Base-by-base conservation (phyloP, 768 basidiomycete species). In the Bullera alba region DNA sequence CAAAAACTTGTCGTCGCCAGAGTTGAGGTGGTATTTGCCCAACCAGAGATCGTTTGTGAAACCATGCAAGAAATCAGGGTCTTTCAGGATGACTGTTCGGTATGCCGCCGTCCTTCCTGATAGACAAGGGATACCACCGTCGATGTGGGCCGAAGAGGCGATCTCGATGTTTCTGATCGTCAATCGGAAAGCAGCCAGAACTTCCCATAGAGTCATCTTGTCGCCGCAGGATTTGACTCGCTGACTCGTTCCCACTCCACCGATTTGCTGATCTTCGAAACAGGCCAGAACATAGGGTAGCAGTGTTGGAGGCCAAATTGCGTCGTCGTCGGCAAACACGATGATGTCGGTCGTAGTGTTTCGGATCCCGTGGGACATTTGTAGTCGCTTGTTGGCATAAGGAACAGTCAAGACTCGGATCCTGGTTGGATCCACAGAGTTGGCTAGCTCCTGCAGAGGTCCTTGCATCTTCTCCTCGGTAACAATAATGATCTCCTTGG, bases 121-220 rank as follows among this genome's bases (percentile, higher is more conserved):
- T 10, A 96, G 77, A 76, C 90, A 93, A 1, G 88, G 87, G 26
- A 92, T 76, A 14, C 90, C 89, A 42, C 89, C 90, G 65, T 93
- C 91, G 56, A 92, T 90, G 74, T 93, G 89, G 0, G 87, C 90
- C 16, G 86, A 85, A 14, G 83, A 80, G 6, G 87, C 75, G 52
- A 92, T 92, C 72, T 93, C 91, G 71, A 93, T 88, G 73, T 93
- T 95, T 15, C 91, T 83, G 68, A 93, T 92, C 17, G 87, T 84
- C 41, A 93, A 79, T 37, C 89, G 83, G 74, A 92, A 91, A 2
- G 91, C 89, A 17, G 90, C 90, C 36, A 95, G 81, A 35, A 91
- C 87, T 71, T 93, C 91, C 90, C 90, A 93, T 7, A 93, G 85
- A 0, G 90, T 91, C 85, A 92, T 85, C 29, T 73, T 72, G 21